Percentiles rank a stretch among this genome's conserved stretches.
phyloP scores from a whole-genome alignment of 257 asterid genomes.

The Scutellaria galericulata region DNA sequence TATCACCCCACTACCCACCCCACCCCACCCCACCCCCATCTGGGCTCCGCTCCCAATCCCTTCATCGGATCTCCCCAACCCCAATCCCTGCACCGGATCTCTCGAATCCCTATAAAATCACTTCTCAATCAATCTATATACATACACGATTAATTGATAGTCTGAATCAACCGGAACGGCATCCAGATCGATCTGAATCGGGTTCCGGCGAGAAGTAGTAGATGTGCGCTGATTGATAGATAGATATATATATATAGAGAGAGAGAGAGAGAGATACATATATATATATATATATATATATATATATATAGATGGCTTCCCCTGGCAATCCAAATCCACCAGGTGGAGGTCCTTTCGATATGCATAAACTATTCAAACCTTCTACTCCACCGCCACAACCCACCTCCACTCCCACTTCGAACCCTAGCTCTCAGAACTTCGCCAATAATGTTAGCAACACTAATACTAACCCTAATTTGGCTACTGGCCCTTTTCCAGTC shows the following conservation, averaged over 20 bases:
- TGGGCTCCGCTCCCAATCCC: slow-evolving; percentile 35
- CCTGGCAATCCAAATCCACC: slow-evolving; percentile 75
- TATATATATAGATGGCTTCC: slow-evolving; percentile 58
- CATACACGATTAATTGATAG: slow-evolving; percentile 8
- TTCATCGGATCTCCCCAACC: slow-evolving; percentile 41
- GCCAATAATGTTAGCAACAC: slow-evolving; percentile 27
- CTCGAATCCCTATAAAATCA: slow-evolving; percentile 1
- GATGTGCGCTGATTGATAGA: slow-evolving; percentile 4
- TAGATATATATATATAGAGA: no score
- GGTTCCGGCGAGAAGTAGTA: slow-evolving; percentile 19
- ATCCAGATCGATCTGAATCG: slow-evolving; percentile 30
- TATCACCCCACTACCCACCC: slow-evolving; percentile 6
- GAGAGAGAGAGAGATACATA: background rate
- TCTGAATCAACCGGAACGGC: slow-evolving; percentile 27
- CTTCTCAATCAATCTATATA: slow-evolving; percentile 21
- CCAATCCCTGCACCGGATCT: slow-evolving; percentile 41
- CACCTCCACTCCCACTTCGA: slow-evolving; percentile 38
- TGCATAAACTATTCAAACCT: slow-evolving; percentile 72
- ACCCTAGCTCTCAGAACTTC: slow-evolving; percentile 65
- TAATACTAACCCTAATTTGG: slow-evolving; percentile 50
- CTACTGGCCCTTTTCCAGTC: slow-evolving; percentile 54
- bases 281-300: no score
- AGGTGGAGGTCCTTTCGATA: slow-evolving; percentile 79
- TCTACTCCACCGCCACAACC: slow-evolving; percentile 49
- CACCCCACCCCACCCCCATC: slow-evolving; percentile 14